Conservation (phyloP, 1,284 basidiomycete genomes). For the Austroboletus niveus region DNA sequence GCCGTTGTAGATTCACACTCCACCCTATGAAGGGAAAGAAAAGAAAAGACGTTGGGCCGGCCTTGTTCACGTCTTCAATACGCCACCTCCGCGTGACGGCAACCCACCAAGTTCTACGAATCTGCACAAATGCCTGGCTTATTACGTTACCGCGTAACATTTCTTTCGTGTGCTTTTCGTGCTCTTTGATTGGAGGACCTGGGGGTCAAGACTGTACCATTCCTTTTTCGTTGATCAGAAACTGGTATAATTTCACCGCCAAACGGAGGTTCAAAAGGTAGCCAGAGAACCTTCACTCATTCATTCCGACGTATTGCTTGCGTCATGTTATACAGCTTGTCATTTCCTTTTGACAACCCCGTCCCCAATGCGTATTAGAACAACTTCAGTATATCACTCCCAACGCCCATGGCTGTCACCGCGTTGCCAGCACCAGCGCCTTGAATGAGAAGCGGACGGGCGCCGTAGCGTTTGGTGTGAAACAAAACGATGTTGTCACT, state of each 20-base stretch:
- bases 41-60: not conserved
- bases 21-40: not conserved
- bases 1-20: not conserved
- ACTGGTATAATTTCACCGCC: too few relatives aligned
- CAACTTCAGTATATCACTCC: conserved; percentile 76
- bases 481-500: conserved; percentile 99
- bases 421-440: conserved; percentile 95
- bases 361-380: conserved; percentile 23
- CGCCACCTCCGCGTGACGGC: conserved; percentile 6
- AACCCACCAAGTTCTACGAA: too few relatives aligned
- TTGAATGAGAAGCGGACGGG: conserved; percentile 87
- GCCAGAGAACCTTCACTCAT: not conserved
- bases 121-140: too few relatives aligned
- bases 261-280: too few relatives aligned
- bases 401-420: conserved; percentile 97
- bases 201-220: too few relatives aligned
- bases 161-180: too few relatives aligned
- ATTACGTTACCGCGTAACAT: too few relatives aligned
- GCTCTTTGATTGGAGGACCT: too few relatives aligned
- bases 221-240: too few relatives aligned
- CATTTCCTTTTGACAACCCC: not conserved
- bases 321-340: conserved; percentile 9
- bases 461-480: conserved; percentile 86
- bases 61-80: not conserved
- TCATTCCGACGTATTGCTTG: conserved; percentile 6